Evolutionary conservation across 371 early-diverging fungal species (phyloP).

Genomic region (Mortierella sp.): DNA sequence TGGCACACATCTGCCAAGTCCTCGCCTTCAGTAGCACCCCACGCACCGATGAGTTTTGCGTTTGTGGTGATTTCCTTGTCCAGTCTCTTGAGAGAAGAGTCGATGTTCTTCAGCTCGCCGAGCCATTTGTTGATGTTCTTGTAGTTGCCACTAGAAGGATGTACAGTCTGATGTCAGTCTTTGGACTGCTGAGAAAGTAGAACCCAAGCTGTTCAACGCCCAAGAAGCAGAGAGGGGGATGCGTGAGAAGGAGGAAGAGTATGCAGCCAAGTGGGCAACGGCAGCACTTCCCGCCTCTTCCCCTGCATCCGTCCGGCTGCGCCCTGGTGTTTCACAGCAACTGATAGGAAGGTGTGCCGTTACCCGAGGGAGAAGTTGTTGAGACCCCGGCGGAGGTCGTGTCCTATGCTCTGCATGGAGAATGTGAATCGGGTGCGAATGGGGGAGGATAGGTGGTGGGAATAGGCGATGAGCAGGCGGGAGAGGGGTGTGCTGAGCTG

Average conservation of each 20-base stretch:
- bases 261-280: too few species aligned
- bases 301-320: too few species aligned
- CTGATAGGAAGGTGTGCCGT: too few species aligned
- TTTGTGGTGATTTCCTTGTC: slow-evolving; percentile 44
- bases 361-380: slow-evolving; percentile 51
- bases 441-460: too few species aligned
- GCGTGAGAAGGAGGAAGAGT: too few species aligned
- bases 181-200: too few species aligned
- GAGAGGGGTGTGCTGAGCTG: background rate
- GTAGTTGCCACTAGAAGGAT: slow-evolving; percentile 26
- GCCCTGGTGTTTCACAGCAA: too few species aligned
- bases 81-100: slow-evolving; percentile 32
- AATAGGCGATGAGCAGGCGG: background rate
- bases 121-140: slow-evolving; percentile 53
- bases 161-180: background rate
- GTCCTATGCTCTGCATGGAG: slow-evolving; percentile 54
- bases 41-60: slow-evolving; percentile 41
- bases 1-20: slow-evolving; percentile 47
- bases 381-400: slow-evolving; percentile 49
- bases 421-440: too few species aligned
- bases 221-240: too few species aligned
- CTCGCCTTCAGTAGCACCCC: slow-evolving; percentile 47
- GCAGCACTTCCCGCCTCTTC: too few species aligned
- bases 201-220: too few species aligned
- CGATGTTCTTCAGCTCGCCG: slow-evolving; percentile 50